Evolutionary conservation across 1,284 basidiomycete species (phyloP), one percentile per base, ranked within the genome.

Genomic region (Volvariella surrecta): DNA sequence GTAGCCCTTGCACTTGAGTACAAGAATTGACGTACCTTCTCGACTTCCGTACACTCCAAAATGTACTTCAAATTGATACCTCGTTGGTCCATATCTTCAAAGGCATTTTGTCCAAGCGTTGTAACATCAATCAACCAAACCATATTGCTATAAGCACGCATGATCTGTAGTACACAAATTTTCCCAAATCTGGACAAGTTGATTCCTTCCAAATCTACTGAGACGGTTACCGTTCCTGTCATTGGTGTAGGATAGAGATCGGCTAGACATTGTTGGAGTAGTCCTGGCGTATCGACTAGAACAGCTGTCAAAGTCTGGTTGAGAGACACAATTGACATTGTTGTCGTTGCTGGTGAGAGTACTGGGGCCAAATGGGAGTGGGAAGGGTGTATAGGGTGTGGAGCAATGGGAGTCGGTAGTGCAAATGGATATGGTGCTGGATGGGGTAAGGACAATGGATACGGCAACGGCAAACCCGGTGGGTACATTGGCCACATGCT

Each of bases 231-330:
- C 17, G 32, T 39, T 45, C 43, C 43, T n/a, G 53, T 37, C 13
- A 42, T 42, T 9, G 35, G 43, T 15, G 40, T 16, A 6, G 46
- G 43, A 7, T 48, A 44, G 3, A 62, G 39, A 9, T 57, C 53
- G 0, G 42, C 39, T 1, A 62, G 37, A 43, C 58, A 60, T 4
- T 44, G 37, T 3, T 54, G 48, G 28, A 62, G 50, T 15, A 52
- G 45, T 3, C 45, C 30, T 13, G 50, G 19, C 15, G 51, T 55
- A 46, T 62, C 54, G 22, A 58, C 58, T 15, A 61, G 49, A 31
- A 51, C 41, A 35, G 34, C n/a, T 7, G 34, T 35, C 13, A 35
- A 15, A 28, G 24, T 28, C 11, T 28, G 24, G 24, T 28, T 28
- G 24, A 28, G 24, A 11, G 24, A 28, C 11, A 28, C 24, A 6